Evolutionary conservation across 1,284 basidiomycete species (phyloP), one percentile per base, ranked within the genome.

Genomic region (Veloporphyrellus conicus): DNA sequence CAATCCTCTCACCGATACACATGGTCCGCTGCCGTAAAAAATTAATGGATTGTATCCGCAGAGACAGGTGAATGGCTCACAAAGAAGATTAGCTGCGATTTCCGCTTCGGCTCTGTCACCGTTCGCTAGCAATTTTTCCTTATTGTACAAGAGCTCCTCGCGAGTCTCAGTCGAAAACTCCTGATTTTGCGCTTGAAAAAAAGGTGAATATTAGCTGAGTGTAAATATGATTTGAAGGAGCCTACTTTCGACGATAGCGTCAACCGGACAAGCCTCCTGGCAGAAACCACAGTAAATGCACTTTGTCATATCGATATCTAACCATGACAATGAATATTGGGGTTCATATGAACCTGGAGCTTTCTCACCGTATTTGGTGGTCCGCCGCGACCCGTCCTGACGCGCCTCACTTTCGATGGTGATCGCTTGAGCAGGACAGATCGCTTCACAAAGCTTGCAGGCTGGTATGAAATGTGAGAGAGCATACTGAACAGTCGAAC

Each of bases 261-360:
- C 96, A 50, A 99, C 96, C 12, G 96, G 96, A 71, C 96, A 99
- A 28, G 96, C 96, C 75, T 99, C 96, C 72, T 96, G 93, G 72
- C 93, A 94, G 77, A 94, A 94, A 50, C 93, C 92, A 70, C 93
- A 97, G 76, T 97, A 97, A 66, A 98, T 97, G 71, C 94, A 97
- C 77, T 84, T 90, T 47, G 87, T 90, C 87, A 90, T 98, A 70
- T 98, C 95, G 63, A 97, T 93, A 71, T 96, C 91, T 93, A 54
- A 16, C 44, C 48, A 48, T 34, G 18, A 43, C 16, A 18, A 37
- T 51, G 14, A 46, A 22, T 33, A 22, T 4, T 12, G 16, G 16
- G 12, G 40, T 43, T 15, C 7, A 46, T 44, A 54, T 42, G 31
- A 65, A 66, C 50, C 50, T 64, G 29, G 45, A 33, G 29, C 19